phyloP scores from a whole-genome alignment of 2,329 filamentous ascomycete species.

The Pleurostoma richardsiae region DNA sequence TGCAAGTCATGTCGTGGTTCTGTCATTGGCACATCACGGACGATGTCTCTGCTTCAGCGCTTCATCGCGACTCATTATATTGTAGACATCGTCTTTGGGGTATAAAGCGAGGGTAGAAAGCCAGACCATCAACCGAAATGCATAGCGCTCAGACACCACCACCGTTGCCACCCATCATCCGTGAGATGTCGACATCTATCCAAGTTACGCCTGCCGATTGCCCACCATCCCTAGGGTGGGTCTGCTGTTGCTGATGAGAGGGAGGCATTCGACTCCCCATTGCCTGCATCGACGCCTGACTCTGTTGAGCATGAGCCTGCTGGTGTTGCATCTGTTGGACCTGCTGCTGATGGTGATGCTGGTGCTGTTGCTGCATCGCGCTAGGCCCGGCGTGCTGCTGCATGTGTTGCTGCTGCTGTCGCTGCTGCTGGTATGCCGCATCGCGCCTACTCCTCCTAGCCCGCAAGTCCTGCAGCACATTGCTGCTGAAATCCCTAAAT shows the following conservation, averaged over 20 bases:
- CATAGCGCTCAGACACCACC: conserved; percentile 9
- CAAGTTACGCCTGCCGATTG: conserved; percentile 28
- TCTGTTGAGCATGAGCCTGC: conserved; percentile 6
- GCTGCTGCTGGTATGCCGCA: conserved; percentile 22
- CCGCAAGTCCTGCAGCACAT: conserved; percentile 36
- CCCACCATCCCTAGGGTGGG: conserved; percentile 6
- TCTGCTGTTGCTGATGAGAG: conserved; percentile 18
- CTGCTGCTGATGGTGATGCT: conserved; percentile 3
- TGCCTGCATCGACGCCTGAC: conserved; percentile 22
- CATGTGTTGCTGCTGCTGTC: conserved; percentile 12
- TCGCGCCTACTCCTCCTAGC: conserved; percentile 25
- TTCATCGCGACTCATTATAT: too few species aligned
- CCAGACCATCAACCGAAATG: too few species aligned
- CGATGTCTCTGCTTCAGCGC: too few species aligned
- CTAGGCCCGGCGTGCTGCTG: conserved; percentile 5
- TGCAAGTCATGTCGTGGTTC: too few species aligned
- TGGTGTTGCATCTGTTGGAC: conserved; percentile 2
- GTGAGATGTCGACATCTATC: conserved; percentile 37
- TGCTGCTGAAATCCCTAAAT: conserved; percentile 45
- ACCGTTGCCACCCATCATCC: conserved; percentile 30
- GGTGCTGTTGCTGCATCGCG: conserved; percentile 6
- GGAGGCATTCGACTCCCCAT: conserved; percentile 19
- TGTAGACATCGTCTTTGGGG: too few species aligned
- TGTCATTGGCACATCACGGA: too few species aligned
- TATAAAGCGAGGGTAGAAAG: too few species aligned